These are phyloP conservation scores for Clausena lansium DNA, from an alignment of 345 rosid species.

Conservation along the genomic window DNA sequence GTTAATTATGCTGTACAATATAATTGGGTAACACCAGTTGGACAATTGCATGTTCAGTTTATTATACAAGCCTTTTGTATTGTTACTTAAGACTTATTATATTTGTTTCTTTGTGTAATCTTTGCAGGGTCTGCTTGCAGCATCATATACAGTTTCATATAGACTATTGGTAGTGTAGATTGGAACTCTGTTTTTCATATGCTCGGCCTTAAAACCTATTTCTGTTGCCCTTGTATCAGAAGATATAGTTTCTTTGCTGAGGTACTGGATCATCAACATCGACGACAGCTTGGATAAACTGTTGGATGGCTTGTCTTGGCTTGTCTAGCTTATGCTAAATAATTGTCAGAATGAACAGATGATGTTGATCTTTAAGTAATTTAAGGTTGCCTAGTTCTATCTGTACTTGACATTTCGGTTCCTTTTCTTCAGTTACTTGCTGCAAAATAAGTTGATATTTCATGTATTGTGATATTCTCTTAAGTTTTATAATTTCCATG, in stretches of 20 bases:
- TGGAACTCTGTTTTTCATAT: not conserved
- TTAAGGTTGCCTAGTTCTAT: not conserved
- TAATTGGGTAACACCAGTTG: not conserved
- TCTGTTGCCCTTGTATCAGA: not conserved
- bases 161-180: not conserved
- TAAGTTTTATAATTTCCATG: not conserved
- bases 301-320: not conserved
- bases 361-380: not conserved
- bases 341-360: not conserved
- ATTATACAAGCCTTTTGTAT: not conserved
- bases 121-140: not conserved
- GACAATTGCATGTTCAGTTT: not conserved
- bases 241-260: not conserved
- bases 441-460: not conserved
- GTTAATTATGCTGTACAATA: not conserved
- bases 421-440: not conserved
- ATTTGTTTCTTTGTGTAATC: not conserved
- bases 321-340: slow-evolving; percentile 1
- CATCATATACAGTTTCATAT: not conserved
- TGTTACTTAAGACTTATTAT: not conserved
- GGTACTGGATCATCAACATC: not conserved
- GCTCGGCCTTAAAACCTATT: not conserved
- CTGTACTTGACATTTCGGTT: not conserved
- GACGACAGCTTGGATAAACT: not conserved
- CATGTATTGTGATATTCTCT: not conserved